Base-by-base conservation (phyloP, 345 rosid species). In the Carallia pectinifolia region DNA sequence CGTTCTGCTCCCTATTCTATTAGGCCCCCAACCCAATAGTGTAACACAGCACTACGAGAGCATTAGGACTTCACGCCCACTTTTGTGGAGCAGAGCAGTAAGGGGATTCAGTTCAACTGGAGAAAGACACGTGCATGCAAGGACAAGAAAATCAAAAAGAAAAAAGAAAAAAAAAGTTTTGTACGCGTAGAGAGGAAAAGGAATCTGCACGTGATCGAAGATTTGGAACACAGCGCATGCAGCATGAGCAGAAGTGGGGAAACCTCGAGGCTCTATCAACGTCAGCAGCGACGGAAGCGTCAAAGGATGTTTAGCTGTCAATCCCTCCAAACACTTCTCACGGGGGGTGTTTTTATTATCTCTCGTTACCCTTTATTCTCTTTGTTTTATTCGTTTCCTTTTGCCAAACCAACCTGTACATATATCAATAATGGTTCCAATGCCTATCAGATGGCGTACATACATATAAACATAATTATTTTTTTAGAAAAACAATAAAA, bases 281-380 rank as follows among this genome's bases (percentile, higher is more conserved):
- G 65, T 75, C 67, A 68, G 77, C 67, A 70, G 80, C 71, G 79
- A 76, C 76, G 66, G 71, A 74, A 77, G 80, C 73, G 80, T 82
- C 80, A 77, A 74, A 72, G 61, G 30, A 66, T 62, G 79, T 73
- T 76, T 82, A 79, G 83, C 79, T 82, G 83, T 79, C 77, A 83
- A 77, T 83, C 76, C 84, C 82, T 80, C 84, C 83, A 75, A 79
- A 76, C 54, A 37, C 79, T 60, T 53, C 82, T 83, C 86, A 83
- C 86, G 83, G 84, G 86, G 71, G 48, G 4, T 53, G 4, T 52
- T 64, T 47, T 53, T n/a, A 7, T 34, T 37, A 52, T 77, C 72
- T 72, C 77, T 39, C 16, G 50, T 44, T 15, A 44, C 50, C 16
- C 4, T 3, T 12, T 3, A 44, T 44, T 15, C 3, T 44, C 50